Evolutionary conservation across 305 asterid species (phyloP).

Genomic region (Solanum chacoense): DNA sequence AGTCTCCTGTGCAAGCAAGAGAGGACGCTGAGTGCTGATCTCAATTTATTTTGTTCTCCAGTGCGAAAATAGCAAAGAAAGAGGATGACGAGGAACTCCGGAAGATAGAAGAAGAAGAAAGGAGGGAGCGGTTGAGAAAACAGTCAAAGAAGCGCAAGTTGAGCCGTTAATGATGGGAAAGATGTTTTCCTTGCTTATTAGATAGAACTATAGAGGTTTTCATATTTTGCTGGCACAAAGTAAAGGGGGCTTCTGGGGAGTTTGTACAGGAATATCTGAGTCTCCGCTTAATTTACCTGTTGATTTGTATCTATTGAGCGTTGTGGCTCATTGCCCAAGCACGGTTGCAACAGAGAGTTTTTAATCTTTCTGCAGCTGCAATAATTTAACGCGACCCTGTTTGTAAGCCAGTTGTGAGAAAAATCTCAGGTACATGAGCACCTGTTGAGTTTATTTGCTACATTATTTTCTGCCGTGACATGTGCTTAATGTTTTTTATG

Average conservation of each 20-base stretch:
- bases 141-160: conserved; percentile 54
- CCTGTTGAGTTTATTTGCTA: background rate
- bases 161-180: conserved; percentile 1
- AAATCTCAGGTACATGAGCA: background rate
- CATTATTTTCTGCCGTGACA: background rate
- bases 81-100: conserved; percentile 81
- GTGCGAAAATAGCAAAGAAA: conserved; percentile 44
- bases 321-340: background rate
- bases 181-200: background rate
- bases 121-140: conserved; percentile 37
- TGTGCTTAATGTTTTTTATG: background rate
- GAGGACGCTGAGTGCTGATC: background rate
- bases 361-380: background rate
- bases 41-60: conserved; percentile 7
- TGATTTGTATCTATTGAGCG: background rate
- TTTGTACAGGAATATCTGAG: background rate
- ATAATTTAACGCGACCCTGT: background rate
- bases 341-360: background rate
- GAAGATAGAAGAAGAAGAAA: conserved; percentile 72
- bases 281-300: background rate
- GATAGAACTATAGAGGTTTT: background rate
- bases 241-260: background rate
- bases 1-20: background rate
- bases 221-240: background rate
- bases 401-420: background rate